Conservation (phyloP, 805 yeast genomes). For the Saturnispora galanensis region DNA sequence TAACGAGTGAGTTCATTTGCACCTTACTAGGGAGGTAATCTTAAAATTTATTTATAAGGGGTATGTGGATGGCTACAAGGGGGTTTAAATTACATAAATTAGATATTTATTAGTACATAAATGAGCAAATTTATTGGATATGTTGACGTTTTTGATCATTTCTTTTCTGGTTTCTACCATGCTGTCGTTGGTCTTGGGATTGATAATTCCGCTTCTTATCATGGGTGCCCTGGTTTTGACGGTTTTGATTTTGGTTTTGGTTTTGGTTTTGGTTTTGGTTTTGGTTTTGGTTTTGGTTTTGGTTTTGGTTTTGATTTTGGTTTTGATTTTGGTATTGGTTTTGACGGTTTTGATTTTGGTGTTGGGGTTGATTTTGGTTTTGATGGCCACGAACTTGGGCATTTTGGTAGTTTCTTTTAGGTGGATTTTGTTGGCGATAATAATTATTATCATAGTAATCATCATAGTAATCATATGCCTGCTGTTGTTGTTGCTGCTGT, state of each 20-base stretch:
- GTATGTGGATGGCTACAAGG: not conserved
- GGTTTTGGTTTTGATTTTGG: not conserved
- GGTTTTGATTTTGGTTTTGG: not conserved
- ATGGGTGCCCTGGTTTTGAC: not conserved
- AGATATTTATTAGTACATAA: not conserved
- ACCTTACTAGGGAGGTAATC: too few relatives aligned
- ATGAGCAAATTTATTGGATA: not conserved
- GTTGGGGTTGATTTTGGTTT: not conserved
- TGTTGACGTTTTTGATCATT: slow-evolving; percentile 1
- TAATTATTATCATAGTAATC: not conserved
- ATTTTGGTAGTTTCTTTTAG: not conserved
- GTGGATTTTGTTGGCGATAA: not conserved
- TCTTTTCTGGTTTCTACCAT: not conserved
- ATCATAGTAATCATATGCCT: not conserved
- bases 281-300: not conserved
- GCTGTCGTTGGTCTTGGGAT: too few relatives aligned
- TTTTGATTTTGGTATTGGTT: not conserved
- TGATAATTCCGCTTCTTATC: too few relatives aligned
- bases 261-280: not conserved
- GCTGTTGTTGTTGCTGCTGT: slow-evolving; percentile 1
- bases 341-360: not conserved
- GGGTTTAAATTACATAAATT: not conserved
- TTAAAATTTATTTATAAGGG: too few relatives aligned
- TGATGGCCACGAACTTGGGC: not conserved
- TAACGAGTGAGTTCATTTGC: too few relatives aligned